phyloP scores from a whole-genome alignment of 2,329 filamentous ascomycete species.

The Penicillium sp. region DNA sequence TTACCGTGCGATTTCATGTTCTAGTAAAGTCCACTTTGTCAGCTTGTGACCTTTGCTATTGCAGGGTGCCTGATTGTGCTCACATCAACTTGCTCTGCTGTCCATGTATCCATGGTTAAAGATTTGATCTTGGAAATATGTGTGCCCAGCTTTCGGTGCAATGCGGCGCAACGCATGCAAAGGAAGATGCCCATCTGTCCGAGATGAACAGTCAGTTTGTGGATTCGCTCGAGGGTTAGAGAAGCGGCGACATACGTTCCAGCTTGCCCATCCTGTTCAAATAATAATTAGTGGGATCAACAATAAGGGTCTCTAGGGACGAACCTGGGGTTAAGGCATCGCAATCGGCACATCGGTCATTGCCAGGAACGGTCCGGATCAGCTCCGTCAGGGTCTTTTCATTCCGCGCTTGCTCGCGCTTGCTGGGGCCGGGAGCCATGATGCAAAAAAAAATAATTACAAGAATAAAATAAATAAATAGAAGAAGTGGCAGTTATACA shows the following conservation, averaged over 20 bases:
- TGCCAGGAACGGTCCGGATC: conserved; percentile 78
- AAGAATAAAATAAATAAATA: conserved; percentile 13
- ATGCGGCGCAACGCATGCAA: conserved; percentile 93
- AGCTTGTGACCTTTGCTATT: conserved; percentile 62
- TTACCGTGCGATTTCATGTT: conserved; percentile 96
- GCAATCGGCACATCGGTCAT: conserved; percentile 93
- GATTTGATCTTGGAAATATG: conserved; percentile 99
- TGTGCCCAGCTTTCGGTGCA: conserved; percentile 95
- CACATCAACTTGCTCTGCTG: conserved; percentile 93
- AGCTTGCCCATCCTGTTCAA: conserved; percentile 81
- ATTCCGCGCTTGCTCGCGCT: conserved; percentile 97
- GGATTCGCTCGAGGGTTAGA: conserved; percentile 1
- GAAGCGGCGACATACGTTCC: conserved; percentile 68
- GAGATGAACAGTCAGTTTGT: conserved; percentile 18
- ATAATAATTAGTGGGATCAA: conserved; percentile 16
- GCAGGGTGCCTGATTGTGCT: conserved; percentile 34
- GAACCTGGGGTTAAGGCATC: conserved; percentile 85
- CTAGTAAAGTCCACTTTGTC: conserved; percentile 62
- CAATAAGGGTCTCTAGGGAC: conserved; percentile 30
- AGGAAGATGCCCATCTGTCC: conserved; percentile 85
- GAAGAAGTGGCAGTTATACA: conserved; percentile 16
- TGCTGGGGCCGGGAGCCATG: conserved; percentile 78
- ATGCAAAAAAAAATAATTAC: conserved; percentile 22
- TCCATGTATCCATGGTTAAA: conserved; percentile 97
- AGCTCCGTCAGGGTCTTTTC: conserved; percentile 89